Evolutionary conservation across 768 basidiomycete genomes (phyloP), one percentile per base, ranked within the genome.

Genomic region (Udeniomyces megalosporus): DNA sequence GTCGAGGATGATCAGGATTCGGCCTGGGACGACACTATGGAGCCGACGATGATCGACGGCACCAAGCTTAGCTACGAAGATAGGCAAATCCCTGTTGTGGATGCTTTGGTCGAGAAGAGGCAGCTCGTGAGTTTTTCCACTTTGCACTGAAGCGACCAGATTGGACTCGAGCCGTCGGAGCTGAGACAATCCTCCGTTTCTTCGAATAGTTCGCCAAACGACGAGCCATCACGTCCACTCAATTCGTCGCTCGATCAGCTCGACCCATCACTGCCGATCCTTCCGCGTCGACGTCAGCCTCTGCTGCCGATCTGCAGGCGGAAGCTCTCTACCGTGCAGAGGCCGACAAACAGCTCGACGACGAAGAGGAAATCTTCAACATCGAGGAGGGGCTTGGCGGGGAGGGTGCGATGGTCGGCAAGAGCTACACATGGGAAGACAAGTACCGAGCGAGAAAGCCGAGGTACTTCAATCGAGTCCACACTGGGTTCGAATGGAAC

Each of bases 401-500:
- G 67, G 38, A 17, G 38, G 38, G 10, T 42, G 38, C 38, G 38
- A 8, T 42, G 38, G 84, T 87, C 17, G 54, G 38, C 7, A 85
- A 83, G 1, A 82, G 84, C 3, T 97, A 97, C 74, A 88, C 88
- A 69, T 97, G 93, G 95, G 91, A 93, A 76, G 95, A 99, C 78
- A 93, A 96, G 72, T 97, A 93, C 70, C 79, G 95, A 44, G 93
- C 95, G 32, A 80, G 95, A 38, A 99, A 97, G 73, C 95, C 95
- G 49, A 80, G 92, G 66, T 99, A 96, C 77, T 96, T 97, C 77
- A 99, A 99, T 71, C 84, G 95, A 62, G 95, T 97, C 28, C 91
- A 97, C 70, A 99, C 95, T 32, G 95, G 95, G 29, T 99, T 93
- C 71, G 95, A 99, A 73, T 99, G 95, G 95, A 97, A 93, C 78